phyloP scores from a whole-genome alignment of 257 asterid genomes.

The Oldenlandia corymbosa region DNA sequence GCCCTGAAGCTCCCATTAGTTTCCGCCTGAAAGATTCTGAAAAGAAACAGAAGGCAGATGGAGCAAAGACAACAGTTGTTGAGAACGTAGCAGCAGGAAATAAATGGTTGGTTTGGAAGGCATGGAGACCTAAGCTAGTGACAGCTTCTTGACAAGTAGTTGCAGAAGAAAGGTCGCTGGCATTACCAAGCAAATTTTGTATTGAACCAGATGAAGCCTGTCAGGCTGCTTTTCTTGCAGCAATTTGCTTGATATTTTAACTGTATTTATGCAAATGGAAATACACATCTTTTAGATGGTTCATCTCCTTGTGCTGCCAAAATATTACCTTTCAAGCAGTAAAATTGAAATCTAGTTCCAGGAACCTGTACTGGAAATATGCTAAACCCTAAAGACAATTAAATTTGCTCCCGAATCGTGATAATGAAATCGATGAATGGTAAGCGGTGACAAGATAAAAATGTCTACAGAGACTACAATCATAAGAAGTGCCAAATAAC shows the following conservation, averaged over 20 bases:
- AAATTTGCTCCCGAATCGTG: no score
- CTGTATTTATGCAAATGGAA: conserved; percentile 1
- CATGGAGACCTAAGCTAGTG: conserved; percentile 47
- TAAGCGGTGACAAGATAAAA: no score
- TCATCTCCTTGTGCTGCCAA: neutral
- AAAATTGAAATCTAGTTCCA: no score
- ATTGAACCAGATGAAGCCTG: no score
- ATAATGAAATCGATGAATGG: no score
- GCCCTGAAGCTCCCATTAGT: conserved; percentile 24
- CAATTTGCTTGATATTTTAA: neutral
- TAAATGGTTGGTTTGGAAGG: conserved; percentile 41
- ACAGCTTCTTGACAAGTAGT: conserved; percentile 16
- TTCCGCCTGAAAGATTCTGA: conserved; percentile 19
- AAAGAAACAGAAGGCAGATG: conserved; percentile 24
- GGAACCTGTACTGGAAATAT: no score
- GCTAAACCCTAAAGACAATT: no score
- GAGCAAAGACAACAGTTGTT: conserved; percentile 42
- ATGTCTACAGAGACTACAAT: no score
- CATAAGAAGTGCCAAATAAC: no score
- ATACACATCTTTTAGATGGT: no score
- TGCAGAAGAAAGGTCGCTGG: neutral
- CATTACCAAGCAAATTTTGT: neutral
- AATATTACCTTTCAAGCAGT: neutral
- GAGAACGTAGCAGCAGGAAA: conserved; percentile 44
- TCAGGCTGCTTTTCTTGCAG: neutral